These are phyloP conservation scores for Rhexocercosporidium sp. DNA, from an alignment of 2,329 filamentous ascomycete species.

Conservation along the genomic window DNA sequence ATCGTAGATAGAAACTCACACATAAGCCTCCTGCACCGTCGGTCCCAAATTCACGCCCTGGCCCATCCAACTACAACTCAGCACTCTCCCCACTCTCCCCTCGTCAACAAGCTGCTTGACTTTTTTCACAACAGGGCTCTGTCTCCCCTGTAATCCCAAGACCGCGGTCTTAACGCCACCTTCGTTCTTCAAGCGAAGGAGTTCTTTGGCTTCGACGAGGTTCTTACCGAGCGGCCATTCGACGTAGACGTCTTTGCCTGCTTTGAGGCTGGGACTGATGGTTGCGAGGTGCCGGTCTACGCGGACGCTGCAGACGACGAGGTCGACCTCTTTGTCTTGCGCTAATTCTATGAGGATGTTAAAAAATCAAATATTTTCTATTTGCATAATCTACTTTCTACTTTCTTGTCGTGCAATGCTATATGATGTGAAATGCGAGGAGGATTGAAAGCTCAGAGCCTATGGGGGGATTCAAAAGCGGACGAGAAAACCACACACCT, in stretches of 20 bases:
- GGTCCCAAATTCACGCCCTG: slow-evolving; percentile 17
- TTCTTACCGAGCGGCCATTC: slow-evolving; percentile 56
- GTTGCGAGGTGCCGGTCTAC: slow-evolving; percentile 51
- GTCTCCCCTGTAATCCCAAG: slow-evolving; percentile 57
- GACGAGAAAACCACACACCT: background rate
- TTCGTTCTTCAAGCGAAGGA: slow-evolving; percentile 48
- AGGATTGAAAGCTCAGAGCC: background rate
- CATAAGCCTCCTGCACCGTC: slow-evolving; percentile 38
- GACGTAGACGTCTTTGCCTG: slow-evolving; percentile 54
- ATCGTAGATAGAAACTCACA: slow-evolving; percentile 46
- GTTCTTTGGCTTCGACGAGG: slow-evolving; percentile 48
- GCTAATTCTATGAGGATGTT: slow-evolving; percentile 45
- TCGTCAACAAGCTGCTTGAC: slow-evolving; percentile 48
- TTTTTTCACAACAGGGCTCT: slow-evolving; percentile 47
- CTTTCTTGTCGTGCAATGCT: background rate
- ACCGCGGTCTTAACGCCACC: slow-evolving; percentile 47
- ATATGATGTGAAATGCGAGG: background rate
- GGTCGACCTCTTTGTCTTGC: slow-evolving; percentile 52
- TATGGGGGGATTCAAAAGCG: background rate
- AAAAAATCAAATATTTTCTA: background rate
- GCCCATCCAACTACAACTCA: slow-evolving; percentile 46
- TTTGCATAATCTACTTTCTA: background rate
- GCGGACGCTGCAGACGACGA: slow-evolving; percentile 52
- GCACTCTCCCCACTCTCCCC: slow-evolving; percentile 56
- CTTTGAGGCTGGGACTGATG: slow-evolving; percentile 48